Base-by-base conservation (phyloP, 176 grass and related monocot species). In the Dendrocalamus sinicus region DNA sequence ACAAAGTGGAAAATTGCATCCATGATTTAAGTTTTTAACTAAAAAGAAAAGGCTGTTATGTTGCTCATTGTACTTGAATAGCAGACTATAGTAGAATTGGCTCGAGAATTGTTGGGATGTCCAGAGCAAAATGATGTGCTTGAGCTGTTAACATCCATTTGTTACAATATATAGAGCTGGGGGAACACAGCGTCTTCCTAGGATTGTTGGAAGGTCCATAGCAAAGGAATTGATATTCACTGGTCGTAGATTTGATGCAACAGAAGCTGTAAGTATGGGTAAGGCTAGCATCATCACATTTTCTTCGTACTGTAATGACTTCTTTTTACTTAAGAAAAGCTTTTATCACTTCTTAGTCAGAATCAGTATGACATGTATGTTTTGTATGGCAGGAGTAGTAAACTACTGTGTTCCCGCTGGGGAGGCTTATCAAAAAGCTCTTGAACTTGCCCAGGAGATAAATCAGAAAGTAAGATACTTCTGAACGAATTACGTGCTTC, bases 171-270 rank as follows among this genome's bases (percentile, higher is more conserved):
- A 22, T 67, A 99, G 93, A 86, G 96, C 94, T 75, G 93, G 96
- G 41, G 93, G 94, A 16, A 99, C 93, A 22, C 96, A 96, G 23
- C 91, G 92, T 39, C 90, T 99, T 89, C 93, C 96, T 73, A 92
- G 96, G 83, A 90, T 99, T 72, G 88, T 96, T 73, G 96, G 96
- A 80, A 92, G 67, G 58, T 85, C 90, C 47, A 88, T 83, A 83
- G 96, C 96, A 52, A 99, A 96, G 81, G 96, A 99, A 64, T 83
- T 96, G 41, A 99, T 96, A 92, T 91, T 96, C 86, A 99, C 94
- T 30, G 94, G 90, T 3, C 90, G 92, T 71, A 90, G 90, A 80
- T 89, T 99, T 70, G 89, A 92, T 96, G 91, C 86, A 24, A 81
- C 28, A 72, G 87, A 99, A 88, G 94, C 94, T 82, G 32, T 89